A percentile compares a stretch with the other conserved stretches of the same genome.
phyloP scores from a whole-genome alignment of 2,329 filamentous ascomycete genomes.

The Myriosclerotinia scirpicola region DNA sequence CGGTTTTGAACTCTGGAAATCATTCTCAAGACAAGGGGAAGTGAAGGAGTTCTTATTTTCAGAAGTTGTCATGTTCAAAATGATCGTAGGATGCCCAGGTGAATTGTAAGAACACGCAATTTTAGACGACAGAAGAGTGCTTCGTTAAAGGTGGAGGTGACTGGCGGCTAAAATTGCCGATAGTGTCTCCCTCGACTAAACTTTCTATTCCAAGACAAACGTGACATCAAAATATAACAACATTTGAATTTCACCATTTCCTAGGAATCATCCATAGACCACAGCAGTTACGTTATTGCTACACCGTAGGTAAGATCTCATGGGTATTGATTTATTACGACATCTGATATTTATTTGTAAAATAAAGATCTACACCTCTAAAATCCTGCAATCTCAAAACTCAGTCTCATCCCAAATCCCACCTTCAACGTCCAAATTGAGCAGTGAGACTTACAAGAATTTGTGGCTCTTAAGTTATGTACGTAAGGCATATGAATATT shows the following conservation, averaged over 20 bases:
- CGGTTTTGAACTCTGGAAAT: too few species aligned
- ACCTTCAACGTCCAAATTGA: background rate
- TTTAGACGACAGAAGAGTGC: background rate
- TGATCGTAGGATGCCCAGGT: background rate
- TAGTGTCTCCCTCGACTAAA: background rate
- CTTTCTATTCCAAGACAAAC: background rate
- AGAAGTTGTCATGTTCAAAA: background rate
- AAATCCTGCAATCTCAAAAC: background rate
- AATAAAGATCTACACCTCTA: background rate
- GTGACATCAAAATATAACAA: background rate
- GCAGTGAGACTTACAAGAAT: background rate
- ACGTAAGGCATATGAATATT: background rate
- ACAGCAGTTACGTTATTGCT: too few species aligned
- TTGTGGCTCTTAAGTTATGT: background rate
- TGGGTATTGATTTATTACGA: background rate
- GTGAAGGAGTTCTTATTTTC: background rate
- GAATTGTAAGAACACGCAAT: background rate
- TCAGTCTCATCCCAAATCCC: background rate
- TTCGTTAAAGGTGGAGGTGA: background rate
- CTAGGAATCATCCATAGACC: background rate
- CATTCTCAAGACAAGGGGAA: background rate
- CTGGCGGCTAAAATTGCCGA: conserved; percentile 3
- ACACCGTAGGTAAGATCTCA: too few species aligned
- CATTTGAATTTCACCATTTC: background rate
- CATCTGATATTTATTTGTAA: too few species aligned